Evolutionary conservation across 306 rosid species (phyloP).

Genomic region (Cucurbita maxima): DNA sequence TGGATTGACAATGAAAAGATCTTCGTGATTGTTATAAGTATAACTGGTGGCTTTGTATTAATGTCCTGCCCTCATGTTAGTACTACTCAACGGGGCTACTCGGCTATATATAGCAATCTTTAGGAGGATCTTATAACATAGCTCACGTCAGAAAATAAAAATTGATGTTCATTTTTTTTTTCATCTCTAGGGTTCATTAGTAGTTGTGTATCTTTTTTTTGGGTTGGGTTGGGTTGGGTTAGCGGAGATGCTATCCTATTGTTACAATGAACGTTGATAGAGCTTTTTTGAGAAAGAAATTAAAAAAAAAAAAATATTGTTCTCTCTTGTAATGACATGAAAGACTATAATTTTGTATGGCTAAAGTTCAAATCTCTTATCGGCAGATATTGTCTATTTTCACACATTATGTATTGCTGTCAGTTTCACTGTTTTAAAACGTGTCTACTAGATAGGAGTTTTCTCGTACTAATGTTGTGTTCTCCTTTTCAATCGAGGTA

Average conservation of each 20-base stretch:
- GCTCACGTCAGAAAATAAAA: conserved; percentile 86
- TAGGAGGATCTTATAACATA: conserved; percentile 61
- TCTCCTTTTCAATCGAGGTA: too few species aligned
- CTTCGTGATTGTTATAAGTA: conserved; percentile 42
- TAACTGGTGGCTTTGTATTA: conserved; percentile 30
- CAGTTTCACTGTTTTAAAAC: too few species aligned
- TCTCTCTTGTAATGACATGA: not conserved
- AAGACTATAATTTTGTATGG: too few species aligned
- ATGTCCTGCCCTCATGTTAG: conserved; percentile 28
- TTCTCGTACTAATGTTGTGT: too few species aligned
- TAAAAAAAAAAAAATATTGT: not conserved
- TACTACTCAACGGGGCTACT: conserved; percentile 54
- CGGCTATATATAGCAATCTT: conserved; percentile 39
- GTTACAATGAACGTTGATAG: conserved; percentile 29
- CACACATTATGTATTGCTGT: too few species aligned
- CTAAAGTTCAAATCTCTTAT: too few species aligned
- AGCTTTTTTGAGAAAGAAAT: conserved; percentile 37
- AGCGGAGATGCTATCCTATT: conserved; percentile 39
- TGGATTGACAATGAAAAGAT: conserved; percentile 50
- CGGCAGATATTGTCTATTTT: too few species aligned
- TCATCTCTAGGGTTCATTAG: conserved; percentile 45
- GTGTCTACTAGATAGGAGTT: too few species aligned
- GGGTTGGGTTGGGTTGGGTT: conserved; percentile 56
- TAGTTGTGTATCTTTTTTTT: conserved; percentile 86
- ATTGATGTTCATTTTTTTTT: conserved; percentile 21